phyloP scores from a whole-genome alignment of 2,329 filamentous ascomycete genomes.

The Didymella pomorum region DNA sequence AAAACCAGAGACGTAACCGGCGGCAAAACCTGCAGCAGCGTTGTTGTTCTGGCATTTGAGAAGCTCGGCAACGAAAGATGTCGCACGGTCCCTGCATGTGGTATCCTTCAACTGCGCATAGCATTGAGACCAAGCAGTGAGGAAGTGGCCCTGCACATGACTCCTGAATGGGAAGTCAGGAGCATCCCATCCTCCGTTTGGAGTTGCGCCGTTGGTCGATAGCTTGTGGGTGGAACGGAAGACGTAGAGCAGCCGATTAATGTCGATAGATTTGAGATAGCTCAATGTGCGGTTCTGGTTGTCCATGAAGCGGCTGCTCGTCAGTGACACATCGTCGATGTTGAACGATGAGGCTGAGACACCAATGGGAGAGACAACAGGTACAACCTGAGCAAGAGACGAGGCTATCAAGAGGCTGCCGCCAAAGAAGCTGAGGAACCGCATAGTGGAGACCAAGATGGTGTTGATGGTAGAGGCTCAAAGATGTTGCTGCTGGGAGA shows the following conservation, averaged over 20 bases:
- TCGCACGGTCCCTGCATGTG: not conserved
- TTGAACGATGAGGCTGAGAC: constrained; percentile 4
- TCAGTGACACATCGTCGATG: constrained; percentile 1
- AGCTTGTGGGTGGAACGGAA: constrained; percentile 7
- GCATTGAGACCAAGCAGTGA: constrained; percentile 2
- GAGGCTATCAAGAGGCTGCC: not conserved
- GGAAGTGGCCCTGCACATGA: constrained; percentile 6
- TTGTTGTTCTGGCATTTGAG: constrained; percentile 9
- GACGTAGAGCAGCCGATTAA: constrained; percentile 1
- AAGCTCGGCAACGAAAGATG: not conserved
- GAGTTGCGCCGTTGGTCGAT: constrained; percentile 2
- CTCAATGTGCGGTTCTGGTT: constrained; percentile 6
- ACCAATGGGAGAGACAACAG: constrained; percentile 2
- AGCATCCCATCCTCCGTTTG: constrained; percentile 2
- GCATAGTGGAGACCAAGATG: not conserved
- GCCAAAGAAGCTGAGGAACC: not conserved
- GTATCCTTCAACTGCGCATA: constrained; percentile 6
- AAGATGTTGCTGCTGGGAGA: not conserved
- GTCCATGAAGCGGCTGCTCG: constrained; percentile 2
- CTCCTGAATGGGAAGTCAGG: constrained; percentile 2
- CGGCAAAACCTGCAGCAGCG: constrained; percentile 4
- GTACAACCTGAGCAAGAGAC: not conserved
- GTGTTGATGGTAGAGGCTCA: not conserved
- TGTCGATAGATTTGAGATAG: not conserved
- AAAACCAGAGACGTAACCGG: constrained; percentile 1